phyloP scores from a whole-genome alignment of 73 alveolate genomes.

The Tetrahymena malaccensis region DNA sequence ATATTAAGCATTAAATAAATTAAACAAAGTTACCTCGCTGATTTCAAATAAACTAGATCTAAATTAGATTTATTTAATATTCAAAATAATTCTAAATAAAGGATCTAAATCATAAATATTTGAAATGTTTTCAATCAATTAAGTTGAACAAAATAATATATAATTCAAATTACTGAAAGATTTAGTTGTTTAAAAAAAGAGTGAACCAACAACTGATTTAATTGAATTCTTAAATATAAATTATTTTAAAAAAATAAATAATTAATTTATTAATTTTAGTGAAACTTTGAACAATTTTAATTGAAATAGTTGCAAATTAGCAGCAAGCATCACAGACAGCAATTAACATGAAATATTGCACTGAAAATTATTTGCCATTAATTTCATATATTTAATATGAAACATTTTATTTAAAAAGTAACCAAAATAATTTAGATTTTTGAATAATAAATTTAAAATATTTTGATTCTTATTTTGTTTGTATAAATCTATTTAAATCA shows the following conservation, averaged over 20 bases:
- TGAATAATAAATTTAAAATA: not conserved
- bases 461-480: not conserved
- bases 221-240: too few relatives aligned
- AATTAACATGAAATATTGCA: not conserved
- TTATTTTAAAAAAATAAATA: too few relatives aligned
- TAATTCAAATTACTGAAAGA: too few relatives aligned
- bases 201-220: too few relatives aligned
- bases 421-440: too few relatives aligned
- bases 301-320: not conserved
- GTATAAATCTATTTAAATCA: not conserved
- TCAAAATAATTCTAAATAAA: too few relatives aligned
- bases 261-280: too few relatives aligned
- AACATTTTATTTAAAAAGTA: too few relatives aligned
- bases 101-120: too few relatives aligned
- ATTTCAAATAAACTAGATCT: not conserved
- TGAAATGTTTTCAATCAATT: too few relatives aligned
- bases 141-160: too few relatives aligned
- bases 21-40: not conserved
- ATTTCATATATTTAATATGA: not conserved
- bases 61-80: not conserved
- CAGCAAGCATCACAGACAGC: not conserved
- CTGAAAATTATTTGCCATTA: not conserved
- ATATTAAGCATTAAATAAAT: not conserved
- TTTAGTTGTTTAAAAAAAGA: too few relatives aligned
- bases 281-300: not conserved